Conservation (phyloP, 768 basidiomycete species). For the Saitozyma sp. region DNA sequence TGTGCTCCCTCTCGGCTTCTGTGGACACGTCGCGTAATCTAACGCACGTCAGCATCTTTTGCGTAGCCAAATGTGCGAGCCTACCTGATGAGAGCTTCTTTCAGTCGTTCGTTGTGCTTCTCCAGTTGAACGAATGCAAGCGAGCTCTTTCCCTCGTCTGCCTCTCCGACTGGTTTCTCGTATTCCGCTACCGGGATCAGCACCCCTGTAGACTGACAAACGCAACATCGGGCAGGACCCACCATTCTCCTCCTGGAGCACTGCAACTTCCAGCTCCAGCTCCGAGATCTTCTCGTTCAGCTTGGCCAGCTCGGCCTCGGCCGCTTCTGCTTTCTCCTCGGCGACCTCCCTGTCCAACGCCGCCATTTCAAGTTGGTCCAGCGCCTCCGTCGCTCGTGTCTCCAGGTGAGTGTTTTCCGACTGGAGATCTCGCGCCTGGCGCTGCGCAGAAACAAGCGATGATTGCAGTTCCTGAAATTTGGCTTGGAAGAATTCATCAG, state of each 20-base stretch:
- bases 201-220: neutral
- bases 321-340: constrained; percentile 82
- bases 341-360: constrained; percentile 96
- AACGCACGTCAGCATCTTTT: neutral
- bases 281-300: constrained; percentile 74
- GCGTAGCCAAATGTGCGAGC: constrained; percentile 16
- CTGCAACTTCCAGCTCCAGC: constrained; percentile 77
- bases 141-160: constrained; percentile 57
- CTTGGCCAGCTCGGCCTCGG: constrained; percentile 74
- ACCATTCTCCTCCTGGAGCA: constrained; percentile 65
- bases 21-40: constrained; percentile 85
- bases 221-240: constrained; percentile 5
- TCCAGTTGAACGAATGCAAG: constrained; percentile 73
- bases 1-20: constrained; percentile 82
- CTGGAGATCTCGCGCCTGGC: constrained; percentile 69
- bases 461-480: constrained; percentile 79
- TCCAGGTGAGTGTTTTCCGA: constrained; percentile 75
- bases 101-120: constrained; percentile 92
- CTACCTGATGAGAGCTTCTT: constrained; percentile 86
- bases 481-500: constrained; percentile 53
- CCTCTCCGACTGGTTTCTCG: constrained; percentile 42
- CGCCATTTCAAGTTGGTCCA: constrained; percentile 90
- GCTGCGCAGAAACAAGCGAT: constrained; percentile 72
- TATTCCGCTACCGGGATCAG: constrained; percentile 43
- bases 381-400: constrained; percentile 68